These are phyloP conservation scores for Bauhinia variegata DNA, from an alignment of 306 rosid genomes.

Conservation along the genomic window DNA sequence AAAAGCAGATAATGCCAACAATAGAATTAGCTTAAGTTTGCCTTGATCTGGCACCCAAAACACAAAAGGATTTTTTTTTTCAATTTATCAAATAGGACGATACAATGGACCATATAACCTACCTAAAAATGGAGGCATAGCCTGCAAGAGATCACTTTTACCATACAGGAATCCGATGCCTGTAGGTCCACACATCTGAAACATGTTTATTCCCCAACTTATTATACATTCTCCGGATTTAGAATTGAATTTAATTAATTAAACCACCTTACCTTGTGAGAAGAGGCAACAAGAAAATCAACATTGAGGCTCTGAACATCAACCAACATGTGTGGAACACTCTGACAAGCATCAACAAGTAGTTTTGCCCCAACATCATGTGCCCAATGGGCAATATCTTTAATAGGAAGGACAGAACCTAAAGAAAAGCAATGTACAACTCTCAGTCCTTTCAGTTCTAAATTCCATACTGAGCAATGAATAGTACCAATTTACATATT, in stretches of 20 bases:
- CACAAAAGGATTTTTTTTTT: no score
- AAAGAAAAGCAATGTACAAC: slow-evolving; percentile 36
- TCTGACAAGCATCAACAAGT: slow-evolving; percentile 95
- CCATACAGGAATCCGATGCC: slow-evolving; percentile 94
- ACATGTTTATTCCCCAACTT: slow-evolving; percentile 49
- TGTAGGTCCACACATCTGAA: slow-evolving; percentile 99
- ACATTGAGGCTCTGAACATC: slow-evolving; percentile 80
- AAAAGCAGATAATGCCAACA: slow-evolving; percentile 17
- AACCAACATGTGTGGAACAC: slow-evolving; percentile 95
- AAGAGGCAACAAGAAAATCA: slow-evolving; percentile 98
- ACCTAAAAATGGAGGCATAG: slow-evolving; percentile 97
- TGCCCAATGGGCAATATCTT: slow-evolving; percentile 76
- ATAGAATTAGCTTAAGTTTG: slow-evolving; percentile 34
- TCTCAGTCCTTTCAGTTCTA: slow-evolving; percentile 25
- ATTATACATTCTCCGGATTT: slow-evolving; percentile 35
- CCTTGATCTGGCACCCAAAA: not conserved
- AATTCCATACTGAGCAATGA: slow-evolving; percentile 10
- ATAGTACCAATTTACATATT: slow-evolving; percentile 2
- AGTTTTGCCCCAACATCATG: slow-evolving; percentile 93
- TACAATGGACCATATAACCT: slow-evolving; percentile 22
- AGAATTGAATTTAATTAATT: slow-evolving; percentile 35
- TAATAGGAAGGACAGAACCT: slow-evolving; percentile 85
- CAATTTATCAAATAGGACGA: slow-evolving; percentile 6
- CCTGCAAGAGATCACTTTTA: slow-evolving; percentile 68
- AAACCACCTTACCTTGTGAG: slow-evolving; percentile 80